These are phyloP conservation scores for Curvularia eragrostidis DNA, from an alignment of 2,329 filamentous ascomycete genomes.

Conservation along the genomic window DNA sequence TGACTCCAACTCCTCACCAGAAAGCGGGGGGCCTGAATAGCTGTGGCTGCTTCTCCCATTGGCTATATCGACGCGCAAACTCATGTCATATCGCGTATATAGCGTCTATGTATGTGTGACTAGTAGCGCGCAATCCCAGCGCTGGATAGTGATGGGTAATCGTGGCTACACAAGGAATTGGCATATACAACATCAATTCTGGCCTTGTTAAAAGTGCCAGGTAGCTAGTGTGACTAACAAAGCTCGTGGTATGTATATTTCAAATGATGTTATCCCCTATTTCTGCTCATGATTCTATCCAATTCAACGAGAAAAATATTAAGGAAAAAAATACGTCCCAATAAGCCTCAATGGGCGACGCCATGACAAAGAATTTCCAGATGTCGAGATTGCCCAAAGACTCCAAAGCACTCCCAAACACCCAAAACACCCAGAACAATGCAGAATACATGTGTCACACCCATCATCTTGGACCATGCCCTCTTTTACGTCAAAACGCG, in stretches of 20 bases:
- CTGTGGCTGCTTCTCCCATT: background rate
- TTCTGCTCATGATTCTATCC: background rate
- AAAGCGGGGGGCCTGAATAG: conserved; percentile 6
- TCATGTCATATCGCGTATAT: conserved; percentile 1
- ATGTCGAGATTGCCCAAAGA: background rate
- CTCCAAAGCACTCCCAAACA: background rate
- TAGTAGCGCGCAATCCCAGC: background rate
- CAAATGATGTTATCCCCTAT: background rate
- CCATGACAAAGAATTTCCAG: background rate
- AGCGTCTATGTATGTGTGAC: conserved; percentile 3
- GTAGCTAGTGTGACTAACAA: background rate
- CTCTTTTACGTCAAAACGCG: background rate
- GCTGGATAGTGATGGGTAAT: background rate
- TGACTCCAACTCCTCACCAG: conserved; percentile 6
- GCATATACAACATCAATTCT: background rate
- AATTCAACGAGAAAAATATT: background rate
- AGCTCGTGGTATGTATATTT: background rate
- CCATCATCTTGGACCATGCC: background rate
- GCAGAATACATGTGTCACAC: background rate
- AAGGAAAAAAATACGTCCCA: background rate
- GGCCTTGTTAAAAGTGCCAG: background rate
- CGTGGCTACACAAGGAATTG: background rate
- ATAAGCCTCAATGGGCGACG: conserved; percentile 1
- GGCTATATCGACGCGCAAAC: background rate
- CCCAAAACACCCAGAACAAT: background rate